phyloP scores from a whole-genome alignment of 2,329 filamentous ascomycete genomes.

The Cordyceps militaris region DNA sequence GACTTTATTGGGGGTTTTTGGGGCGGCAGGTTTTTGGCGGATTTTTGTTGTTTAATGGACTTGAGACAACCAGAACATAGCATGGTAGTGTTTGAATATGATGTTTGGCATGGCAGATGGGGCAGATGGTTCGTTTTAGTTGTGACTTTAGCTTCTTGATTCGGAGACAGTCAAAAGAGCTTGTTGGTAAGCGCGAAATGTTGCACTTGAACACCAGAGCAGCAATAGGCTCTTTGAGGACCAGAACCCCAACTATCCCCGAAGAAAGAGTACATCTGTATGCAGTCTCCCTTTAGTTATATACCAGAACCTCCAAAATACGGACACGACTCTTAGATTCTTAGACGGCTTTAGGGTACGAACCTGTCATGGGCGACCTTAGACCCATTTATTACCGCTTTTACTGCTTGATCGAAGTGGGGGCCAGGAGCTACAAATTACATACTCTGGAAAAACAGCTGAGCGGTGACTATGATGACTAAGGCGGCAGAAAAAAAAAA shows the following conservation, averaged over 20 bases:
- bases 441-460: not conserved
- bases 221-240: too few species aligned
- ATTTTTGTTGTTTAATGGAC: not conserved
- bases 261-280: too few species aligned
- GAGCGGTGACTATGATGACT: constrained; percentile 14
- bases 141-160: too few species aligned
- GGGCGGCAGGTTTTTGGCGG: not conserved
- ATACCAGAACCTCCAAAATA: too few species aligned
- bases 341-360: not conserved
- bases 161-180: too few species aligned
- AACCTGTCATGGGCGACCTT: too few species aligned
- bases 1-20: not conserved
- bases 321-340: too few species aligned
- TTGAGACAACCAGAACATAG: not conserved
- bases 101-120: not conserved
- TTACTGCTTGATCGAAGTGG: constrained; percentile 4
- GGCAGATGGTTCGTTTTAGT: not conserved
- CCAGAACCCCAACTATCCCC: too few species aligned
- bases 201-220: too few species aligned
- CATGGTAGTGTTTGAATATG: constrained; percentile 1
- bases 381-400: not conserved
- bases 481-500: constrained; percentile 18
- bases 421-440: not conserved
- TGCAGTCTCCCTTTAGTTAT: too few species aligned
- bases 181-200: too few species aligned